Base-by-base conservation (phyloP, 352 stramenopile genomes). In the Peronospora destructor region DNA sequence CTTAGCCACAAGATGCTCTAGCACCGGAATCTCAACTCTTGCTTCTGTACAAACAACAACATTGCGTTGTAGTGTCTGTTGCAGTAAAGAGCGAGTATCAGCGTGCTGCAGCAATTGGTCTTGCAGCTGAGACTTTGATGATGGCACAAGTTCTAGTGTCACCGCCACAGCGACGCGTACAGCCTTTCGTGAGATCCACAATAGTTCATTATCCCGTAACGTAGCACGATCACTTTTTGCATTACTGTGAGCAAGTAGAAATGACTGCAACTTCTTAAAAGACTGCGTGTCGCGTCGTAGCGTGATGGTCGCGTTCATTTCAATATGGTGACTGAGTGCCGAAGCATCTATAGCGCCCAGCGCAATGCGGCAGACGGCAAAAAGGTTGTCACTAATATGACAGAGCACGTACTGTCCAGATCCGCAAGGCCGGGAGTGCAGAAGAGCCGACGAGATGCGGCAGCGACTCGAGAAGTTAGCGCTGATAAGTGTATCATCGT, bases 381-480 rank as follows among this genome's bases (percentile, higher is more conserved):
- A 54, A 64, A 13, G 2, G 35, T 13, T 33, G 3, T 56, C 45
- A 14, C 39, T 35, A 46, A 69, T 53, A 14, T n/a, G 56, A 39
- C 32, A 80, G 34, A 66, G 49, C 6, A 66, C 39, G 39, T 66
- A 71, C 48, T 76, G 58, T 36, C 73, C 59, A 52, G 66, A 64
- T 26, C 52, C 45, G 9, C 37, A 55, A 38, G 67, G 64, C 2
- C 64, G 56, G 2, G 47, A 46, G 35, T 57, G 61, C 23, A 88
- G 46, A 45, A 56, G 32, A 2, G 30, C 38, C 17, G 63, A 21
- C 2, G 73, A 68, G 17, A 88, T 33, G 16, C 76, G 66, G 53
- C 64, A 87, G 23, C 80, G 73, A 51, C 61, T 61, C 10, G 76
- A 84, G 63, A 87, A 87, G 45, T 66, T 56, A 38, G 82, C 68